These are phyloP conservation scores for Inga leiocalycina DNA, from an alignment of 306 rosid species.

Conservation along the genomic window DNA sequence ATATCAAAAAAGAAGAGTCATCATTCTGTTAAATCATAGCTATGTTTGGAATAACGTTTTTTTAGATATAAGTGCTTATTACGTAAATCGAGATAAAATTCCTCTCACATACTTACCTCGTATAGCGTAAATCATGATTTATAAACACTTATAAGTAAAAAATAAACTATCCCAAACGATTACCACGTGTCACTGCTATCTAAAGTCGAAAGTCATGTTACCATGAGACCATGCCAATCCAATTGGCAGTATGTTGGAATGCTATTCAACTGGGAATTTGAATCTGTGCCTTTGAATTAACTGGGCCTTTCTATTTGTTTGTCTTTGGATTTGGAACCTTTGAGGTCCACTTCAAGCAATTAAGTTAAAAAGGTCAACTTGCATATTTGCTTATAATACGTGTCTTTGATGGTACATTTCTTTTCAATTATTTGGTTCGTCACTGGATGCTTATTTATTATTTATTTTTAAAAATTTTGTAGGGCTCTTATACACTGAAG, in stretches of 20 bases:
- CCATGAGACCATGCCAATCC: not conserved
- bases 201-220: not conserved
- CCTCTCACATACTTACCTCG: no score
- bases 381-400: not conserved
- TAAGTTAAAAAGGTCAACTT: not conserved
- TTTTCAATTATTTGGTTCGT: not conserved
- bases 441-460: not conserved
- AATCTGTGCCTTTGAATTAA: not conserved
- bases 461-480: not conserved
- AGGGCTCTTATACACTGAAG: slow-evolving; percentile 55
- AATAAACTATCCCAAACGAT: no score
- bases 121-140: no score
- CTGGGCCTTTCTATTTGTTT: not conserved
- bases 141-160: no score
- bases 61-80: no score
- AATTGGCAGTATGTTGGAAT: slow-evolving; percentile 1
- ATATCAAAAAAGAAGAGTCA: not conserved
- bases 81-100: no score
- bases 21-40: not conserved
- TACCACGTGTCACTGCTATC: not conserved
- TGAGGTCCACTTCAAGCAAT: not conserved
- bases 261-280: not conserved
- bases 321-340: not conserved
- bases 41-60: no score
- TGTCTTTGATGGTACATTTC: no score